These are phyloP conservation scores for Vigna nakashimae DNA, from an alignment of 306 rosid genomes.

Conservation along the genomic window DNA sequence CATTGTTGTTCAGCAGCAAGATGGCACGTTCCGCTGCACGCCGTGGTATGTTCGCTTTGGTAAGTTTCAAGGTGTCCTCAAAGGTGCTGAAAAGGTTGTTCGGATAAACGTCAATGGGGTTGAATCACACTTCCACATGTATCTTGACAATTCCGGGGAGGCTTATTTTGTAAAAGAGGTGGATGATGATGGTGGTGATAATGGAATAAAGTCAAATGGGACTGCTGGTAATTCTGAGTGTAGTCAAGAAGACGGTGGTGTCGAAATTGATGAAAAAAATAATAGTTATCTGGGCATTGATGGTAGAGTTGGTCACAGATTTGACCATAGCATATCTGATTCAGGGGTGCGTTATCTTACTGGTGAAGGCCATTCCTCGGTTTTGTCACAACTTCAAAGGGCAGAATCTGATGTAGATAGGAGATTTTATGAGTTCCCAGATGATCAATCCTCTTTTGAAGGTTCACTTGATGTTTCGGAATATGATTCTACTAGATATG, in stretches of 20 bases:
- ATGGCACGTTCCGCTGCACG: constrained; percentile 85
- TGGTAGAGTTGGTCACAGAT: constrained; percentile 43
- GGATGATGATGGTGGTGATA: constrained; percentile 54
- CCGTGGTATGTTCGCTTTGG: constrained; percentile 99
- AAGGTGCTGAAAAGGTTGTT: constrained; percentile 87
- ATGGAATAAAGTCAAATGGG: constrained; percentile 52
- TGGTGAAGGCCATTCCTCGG: constrained; percentile 49
- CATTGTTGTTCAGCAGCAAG: constrained; percentile 93
- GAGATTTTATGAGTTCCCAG: constrained; percentile 75
- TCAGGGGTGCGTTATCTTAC: constrained; percentile 53
- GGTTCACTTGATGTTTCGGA: constrained; percentile 70
- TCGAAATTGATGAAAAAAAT: constrained; percentile 42
- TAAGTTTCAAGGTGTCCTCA: constrained; percentile 95
- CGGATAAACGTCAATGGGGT: constrained; percentile 78
- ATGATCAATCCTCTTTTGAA: constrained; percentile 70
- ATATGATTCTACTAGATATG: constrained; percentile 62
- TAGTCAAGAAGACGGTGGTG: constrained; percentile 25
- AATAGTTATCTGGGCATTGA: constrained; percentile 22
- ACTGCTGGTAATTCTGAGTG: constrained; percentile 41
- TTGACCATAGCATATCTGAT: constrained; percentile 72
- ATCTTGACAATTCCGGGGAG: constrained; percentile 93
- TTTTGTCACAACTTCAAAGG: constrained; percentile 48
- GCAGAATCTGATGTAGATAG: constrained; percentile 62
- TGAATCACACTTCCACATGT: constrained; percentile 90
- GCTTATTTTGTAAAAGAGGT: constrained; percentile 88